These are phyloP conservation scores for Yamadazyma dushanensis DNA, from an alignment of 1,139 yeast genomes.

Conservation along the genomic window DNA sequence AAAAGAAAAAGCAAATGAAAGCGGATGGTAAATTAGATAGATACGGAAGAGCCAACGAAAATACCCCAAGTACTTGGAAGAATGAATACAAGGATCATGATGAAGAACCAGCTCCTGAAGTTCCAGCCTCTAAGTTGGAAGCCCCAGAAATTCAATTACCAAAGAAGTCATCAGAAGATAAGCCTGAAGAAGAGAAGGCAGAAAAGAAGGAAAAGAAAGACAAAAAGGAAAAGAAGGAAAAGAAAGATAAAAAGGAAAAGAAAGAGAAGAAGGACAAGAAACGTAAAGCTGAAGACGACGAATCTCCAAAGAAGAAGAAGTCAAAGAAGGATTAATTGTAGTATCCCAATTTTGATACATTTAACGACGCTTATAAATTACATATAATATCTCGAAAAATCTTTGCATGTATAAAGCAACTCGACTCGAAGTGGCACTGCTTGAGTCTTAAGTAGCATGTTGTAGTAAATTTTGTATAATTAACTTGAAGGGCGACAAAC, in stretches of 20 bases:
- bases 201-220: slow-evolving; percentile 66
- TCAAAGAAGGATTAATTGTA: slow-evolving; percentile 32
- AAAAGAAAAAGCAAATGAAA: slow-evolving; percentile 97
- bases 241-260: slow-evolving; percentile 55
- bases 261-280: slow-evolving; percentile 37
- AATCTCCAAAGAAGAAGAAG: slow-evolving; percentile 46
- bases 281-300: slow-evolving; percentile 63
- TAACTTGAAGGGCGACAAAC: slow-evolving; percentile 1
- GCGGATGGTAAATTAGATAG: slow-evolving; percentile 97
- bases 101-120: slow-evolving; percentile 56
- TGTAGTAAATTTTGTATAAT: slow-evolving; percentile 4
- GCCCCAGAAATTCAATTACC: slow-evolving; percentile 56
- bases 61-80: slow-evolving; percentile 94
- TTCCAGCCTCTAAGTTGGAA: slow-evolving; percentile 47
- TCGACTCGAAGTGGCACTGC: background rate
- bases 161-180: slow-evolving; percentile 42
- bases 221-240: slow-evolving; percentile 65
- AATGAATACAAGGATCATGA: slow-evolving; percentile 80
- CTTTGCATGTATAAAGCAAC: slow-evolving; percentile 1
- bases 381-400: background rate
- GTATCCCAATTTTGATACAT: background rate
- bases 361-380: background rate
- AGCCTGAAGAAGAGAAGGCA: slow-evolving; percentile 31
- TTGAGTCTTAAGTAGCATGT: background rate
- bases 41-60: slow-evolving; percentile 89